Evolutionary conservation across 179 eudicot genomes (phyloP), one percentile per base, ranked within the genome.

Genomic region (Dionaea muscipula): DNA sequence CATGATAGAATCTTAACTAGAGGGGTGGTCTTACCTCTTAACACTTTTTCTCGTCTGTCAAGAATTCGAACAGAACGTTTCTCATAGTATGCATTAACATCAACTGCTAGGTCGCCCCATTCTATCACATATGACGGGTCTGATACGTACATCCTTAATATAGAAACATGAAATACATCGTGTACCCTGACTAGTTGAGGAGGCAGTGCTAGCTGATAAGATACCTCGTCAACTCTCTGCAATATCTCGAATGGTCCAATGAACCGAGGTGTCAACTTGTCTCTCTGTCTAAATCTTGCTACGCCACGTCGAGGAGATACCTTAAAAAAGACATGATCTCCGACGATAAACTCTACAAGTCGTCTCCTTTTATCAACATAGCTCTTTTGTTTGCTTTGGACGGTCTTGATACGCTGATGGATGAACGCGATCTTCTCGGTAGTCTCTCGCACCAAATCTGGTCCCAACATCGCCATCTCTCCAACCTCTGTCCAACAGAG

Each of bases 131-230:
- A 8, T 28, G 35, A 3, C 8, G 3, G 35, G 35, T 28, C 35
- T 28, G 35, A 8, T 8, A 28, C 35, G 8, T 28, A 28, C 35
- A 3, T 28, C 35, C 35, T 28, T 28, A 28, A 8, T 8, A 3
- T 28, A 28, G 8, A 55, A 1, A 62, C 38, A 12, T 62, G 66
- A 35, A 62, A 54, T 1, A 62, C 66, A 33, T 62, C 25, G 47
- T 46, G 61, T 0, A 55, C 19, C 6, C 27, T 17, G 10, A 55
- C 16, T 10, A 63, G 16, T 4, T 54, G 11, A 0, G n/a, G 13
- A 0, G 56, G 61, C 9, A 55, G 17, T 0, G 46, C 36, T 11
- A 62, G 17, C 19, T 17, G 22, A n/a, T 55, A 63, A 11, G 54
- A 57, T 15, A 39, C 59, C 2, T 55, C 21, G 37, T 39, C n/a